Percentiles rank a stretch among this genome's conserved stretches.
phyloP scores from a whole-genome alignment of 345 rosid species.

The Zanthoxylum bungeanum region DNA sequence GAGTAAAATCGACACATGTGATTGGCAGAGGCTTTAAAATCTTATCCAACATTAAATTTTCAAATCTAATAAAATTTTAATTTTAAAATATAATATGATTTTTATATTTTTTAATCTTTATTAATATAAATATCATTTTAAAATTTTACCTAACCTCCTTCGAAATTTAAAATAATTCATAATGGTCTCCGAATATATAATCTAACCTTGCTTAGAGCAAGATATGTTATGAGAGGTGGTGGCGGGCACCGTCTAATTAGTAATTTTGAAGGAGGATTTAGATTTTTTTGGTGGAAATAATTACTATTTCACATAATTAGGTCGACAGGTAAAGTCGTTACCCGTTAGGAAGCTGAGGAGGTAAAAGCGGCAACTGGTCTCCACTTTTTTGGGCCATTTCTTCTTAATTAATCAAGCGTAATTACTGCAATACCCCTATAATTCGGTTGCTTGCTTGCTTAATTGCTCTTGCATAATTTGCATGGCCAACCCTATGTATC shows the following conservation, averaged over 20 bases:
- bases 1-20: no score
- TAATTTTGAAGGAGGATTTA: background rate
- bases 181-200: no score
- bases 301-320: conserved; percentile 30
- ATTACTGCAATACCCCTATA: conserved; percentile 30
- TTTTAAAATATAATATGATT: no score
- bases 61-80: no score
- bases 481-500: background rate
- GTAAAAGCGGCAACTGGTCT: conserved; percentile 41
- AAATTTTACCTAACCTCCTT: no score
- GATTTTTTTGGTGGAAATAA: no score
- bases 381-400: conserved; percentile 41
- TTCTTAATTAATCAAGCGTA: conserved; percentile 3
- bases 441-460: conserved; percentile 7
- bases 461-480: no score
- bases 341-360: conserved; percentile 27
- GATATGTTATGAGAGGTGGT: background rate
- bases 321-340: conserved; percentile 78
- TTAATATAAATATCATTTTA: no score
- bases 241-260: conserved; percentile 4
- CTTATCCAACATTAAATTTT: no score
- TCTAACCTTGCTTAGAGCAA: background rate
- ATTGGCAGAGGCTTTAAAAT: no score
- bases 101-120: no score
- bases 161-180: no score